phyloP scores from a whole-genome alignment of 352 stramenopile species.

The Phytophthora litchii region DNA sequence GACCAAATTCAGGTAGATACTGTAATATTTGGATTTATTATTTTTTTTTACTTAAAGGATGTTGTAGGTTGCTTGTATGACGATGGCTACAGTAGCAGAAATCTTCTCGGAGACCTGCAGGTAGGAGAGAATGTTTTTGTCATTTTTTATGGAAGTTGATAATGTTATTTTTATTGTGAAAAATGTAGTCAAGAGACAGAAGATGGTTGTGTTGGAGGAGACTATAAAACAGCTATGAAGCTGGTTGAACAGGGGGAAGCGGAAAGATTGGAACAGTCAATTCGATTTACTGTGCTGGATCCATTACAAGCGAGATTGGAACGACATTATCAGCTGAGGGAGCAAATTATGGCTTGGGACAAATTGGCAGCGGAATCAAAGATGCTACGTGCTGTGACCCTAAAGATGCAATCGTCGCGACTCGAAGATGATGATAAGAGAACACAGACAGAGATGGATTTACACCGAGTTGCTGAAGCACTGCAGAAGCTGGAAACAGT shows the following conservation, averaged over 20 bases:
- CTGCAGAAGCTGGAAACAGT: constrained; percentile 44
- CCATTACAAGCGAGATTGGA: constrained; percentile 61
- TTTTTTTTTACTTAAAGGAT: constrained; percentile 5
- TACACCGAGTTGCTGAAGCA: constrained; percentile 48
- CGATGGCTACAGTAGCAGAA: constrained; percentile 58
- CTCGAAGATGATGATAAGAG: constrained; percentile 54
- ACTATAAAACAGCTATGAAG: constrained; percentile 59
- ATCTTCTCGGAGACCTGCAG: constrained; percentile 63
- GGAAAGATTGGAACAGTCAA: constrained; percentile 75
- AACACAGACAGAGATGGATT: constrained; percentile 36
- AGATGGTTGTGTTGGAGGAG: constrained; percentile 25
- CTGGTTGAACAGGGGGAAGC: constrained; percentile 59
- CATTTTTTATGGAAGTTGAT: not conserved
- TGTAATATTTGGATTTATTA: not conserved
- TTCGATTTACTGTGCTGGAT: constrained; percentile 80
- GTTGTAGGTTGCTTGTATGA: constrained; percentile 39
- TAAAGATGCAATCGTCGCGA: constrained; percentile 42
- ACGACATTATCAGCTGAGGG: constrained; percentile 49
- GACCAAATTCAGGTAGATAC: constrained; percentile 54
- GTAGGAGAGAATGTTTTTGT: constrained; percentile 20
- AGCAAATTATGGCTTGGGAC: constrained; percentile 37
- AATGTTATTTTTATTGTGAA: constrained; percentile 10
- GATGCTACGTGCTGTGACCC: constrained; percentile 24
- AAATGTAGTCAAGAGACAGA: constrained; percentile 28
- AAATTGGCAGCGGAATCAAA: constrained; percentile 31